Conservation (phyloP, 768 basidiomycete species). For the Amanita subjunquillea region DNA sequence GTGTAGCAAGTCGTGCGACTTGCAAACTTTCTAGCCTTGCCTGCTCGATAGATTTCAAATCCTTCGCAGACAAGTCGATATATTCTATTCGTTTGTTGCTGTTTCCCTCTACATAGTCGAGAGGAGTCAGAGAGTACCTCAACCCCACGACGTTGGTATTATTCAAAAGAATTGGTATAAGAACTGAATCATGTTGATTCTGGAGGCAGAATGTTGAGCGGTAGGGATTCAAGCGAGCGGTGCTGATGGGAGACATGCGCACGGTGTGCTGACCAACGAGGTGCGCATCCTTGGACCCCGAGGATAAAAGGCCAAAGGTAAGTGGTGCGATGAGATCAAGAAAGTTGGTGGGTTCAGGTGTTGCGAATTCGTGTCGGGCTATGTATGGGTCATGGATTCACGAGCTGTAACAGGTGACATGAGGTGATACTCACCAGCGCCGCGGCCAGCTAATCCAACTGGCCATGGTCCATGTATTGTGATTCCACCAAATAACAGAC, state of each 20-base stretch:
- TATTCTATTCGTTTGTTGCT: slow-evolving; percentile 37
- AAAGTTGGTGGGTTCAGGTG: slow-evolving; percentile 36
- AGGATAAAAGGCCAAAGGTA: slow-evolving; percentile 39
- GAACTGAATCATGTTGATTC: slow-evolving; percentile 36
- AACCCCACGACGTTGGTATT: slow-evolving; percentile 72
- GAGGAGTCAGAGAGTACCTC: slow-evolving; percentile 63
- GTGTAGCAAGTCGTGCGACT: slow-evolving; percentile 25
- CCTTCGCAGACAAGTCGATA: slow-evolving; percentile 48
- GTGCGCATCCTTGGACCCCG: slow-evolving; percentile 40
- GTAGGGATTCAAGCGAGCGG: slow-evolving; percentile 80
- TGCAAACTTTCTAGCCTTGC: slow-evolving; percentile 43
- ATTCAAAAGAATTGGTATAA: slow-evolving; percentile 82
- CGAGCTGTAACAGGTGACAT: slow-evolving; percentile 1
- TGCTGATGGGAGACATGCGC: slow-evolving; percentile 88
- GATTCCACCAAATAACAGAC: slow-evolving; percentile 63
- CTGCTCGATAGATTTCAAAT: slow-evolving; percentile 59
- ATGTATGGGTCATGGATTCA: slow-evolving; percentile 8
- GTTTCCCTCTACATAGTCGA: slow-evolving; percentile 34
- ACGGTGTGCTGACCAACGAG: slow-evolving; percentile 85
- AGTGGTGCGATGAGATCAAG: slow-evolving; percentile 37
- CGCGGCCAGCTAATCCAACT: slow-evolving; percentile 13
- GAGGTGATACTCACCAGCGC: slow-evolving; percentile 13
- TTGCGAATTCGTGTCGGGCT: slow-evolving; percentile 28
- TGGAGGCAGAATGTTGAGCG: slow-evolving; percentile 66
- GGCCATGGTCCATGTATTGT: slow-evolving; percentile 34